phyloP scores from a whole-genome alignment of 129 eudicot genomes.

The Helichrysum umbraculigerum region DNA sequence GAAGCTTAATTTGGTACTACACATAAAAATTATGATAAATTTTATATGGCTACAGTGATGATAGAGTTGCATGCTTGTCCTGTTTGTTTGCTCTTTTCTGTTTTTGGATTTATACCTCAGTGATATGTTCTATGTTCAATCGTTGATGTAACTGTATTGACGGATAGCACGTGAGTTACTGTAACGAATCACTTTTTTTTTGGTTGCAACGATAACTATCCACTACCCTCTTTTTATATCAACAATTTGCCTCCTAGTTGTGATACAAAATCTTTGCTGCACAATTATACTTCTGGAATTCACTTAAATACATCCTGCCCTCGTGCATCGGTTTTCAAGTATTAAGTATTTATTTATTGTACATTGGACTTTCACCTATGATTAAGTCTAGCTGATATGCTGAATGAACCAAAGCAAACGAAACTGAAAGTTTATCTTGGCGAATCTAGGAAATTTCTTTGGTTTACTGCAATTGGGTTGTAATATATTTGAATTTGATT shows the following conservation, averaged over 20 bases:
- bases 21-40: neutral
- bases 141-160: neutral
- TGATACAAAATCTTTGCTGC: neutral
- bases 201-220: neutral
- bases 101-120: conserved; percentile 3
- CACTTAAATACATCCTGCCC: neutral
- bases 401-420: conserved; percentile 14
- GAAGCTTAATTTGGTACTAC: neutral
- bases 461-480: neutral
- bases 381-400: neutral
- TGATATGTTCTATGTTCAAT: conserved; percentile 6
- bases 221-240: neutral
- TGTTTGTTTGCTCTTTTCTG: neutral
- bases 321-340: neutral
- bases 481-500: neutral
- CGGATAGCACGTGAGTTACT: neutral
- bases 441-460: neutral
- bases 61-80: conserved; percentile 12
- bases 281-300: conserved; percentile 3
- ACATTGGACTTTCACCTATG: neutral
- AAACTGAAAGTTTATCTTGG: neutral
- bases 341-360: neutral
- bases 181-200: neutral
- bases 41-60: neutral
- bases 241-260: neutral